phyloP scores from a whole-genome alignment of 305 asterid species.

The Fraxinus floribunda region DNA sequence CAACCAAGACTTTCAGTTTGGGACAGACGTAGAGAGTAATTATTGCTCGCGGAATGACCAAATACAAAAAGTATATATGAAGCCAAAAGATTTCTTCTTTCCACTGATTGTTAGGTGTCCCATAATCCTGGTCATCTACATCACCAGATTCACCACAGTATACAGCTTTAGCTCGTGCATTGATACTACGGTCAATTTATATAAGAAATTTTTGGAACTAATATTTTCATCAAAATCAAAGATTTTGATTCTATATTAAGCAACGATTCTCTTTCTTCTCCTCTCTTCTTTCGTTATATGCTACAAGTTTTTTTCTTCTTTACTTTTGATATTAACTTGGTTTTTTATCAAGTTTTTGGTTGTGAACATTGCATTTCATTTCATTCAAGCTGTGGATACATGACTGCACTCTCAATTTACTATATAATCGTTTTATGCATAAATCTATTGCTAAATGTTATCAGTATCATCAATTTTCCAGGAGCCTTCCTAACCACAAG shows the following conservation, averaged over 20 bases:
- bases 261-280: background rate
- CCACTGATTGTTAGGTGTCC: background rate
- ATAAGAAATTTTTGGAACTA: background rate
- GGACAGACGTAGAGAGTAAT: background rate
- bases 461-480: conserved; percentile 39
- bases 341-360: background rate
- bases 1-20: background rate
- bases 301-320: background rate
- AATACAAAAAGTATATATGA: background rate
- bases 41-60: background rate
- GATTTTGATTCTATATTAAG: background rate
- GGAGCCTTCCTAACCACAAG: conserved; percentile 91
- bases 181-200: background rate
- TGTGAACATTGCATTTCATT: background rate
- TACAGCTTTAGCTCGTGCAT: background rate
- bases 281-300: background rate
- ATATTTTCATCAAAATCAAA: background rate
- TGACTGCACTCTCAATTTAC: background rate
- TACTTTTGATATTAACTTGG: conserved; percentile 7
- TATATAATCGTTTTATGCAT: conserved; percentile 8
- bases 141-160: background rate
- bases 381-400: background rate
- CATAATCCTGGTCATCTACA: conserved; percentile 1
- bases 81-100: background rate
- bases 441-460: conserved; percentile 25